Conservation (phyloP, 2,329 filamentous ascomycete species). For the Didymella pomorum region DNA sequence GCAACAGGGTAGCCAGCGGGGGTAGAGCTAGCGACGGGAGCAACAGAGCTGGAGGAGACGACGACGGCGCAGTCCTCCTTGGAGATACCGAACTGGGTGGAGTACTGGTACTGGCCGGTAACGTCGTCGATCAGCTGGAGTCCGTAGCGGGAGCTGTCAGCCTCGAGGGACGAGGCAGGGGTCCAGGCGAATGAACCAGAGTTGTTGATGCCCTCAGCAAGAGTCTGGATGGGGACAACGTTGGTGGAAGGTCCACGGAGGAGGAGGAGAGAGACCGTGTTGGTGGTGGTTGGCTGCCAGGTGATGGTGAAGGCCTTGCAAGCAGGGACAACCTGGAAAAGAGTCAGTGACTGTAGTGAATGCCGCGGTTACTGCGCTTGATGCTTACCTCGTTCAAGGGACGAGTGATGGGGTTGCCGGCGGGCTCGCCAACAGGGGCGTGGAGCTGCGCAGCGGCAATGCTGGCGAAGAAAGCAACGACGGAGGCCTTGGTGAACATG, state of each 20-base stretch:
- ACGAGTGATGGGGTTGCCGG: conserved; percentile 63
- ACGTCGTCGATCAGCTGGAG: conserved; percentile 68
- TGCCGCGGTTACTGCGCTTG: not conserved
- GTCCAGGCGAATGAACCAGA: conserved; percentile 65
- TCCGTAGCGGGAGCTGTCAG: conserved; percentile 63
- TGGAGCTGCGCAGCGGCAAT: conserved; percentile 54
- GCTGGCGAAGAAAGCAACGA: conserved; percentile 61
- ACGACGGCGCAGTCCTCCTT: conserved; percentile 47
- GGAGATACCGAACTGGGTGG: conserved; percentile 68
- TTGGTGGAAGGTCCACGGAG: conserved; percentile 66
- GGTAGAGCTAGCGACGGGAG: conserved; percentile 28
- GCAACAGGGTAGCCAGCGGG: conserved; percentile 16
- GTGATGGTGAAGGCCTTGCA: conserved; percentile 65
- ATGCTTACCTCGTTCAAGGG: conserved; percentile 58
- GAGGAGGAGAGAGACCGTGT: conserved; percentile 65
- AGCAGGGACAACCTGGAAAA: conserved; percentile 58
- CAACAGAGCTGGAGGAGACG: conserved; percentile 30
- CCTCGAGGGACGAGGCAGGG: conserved; percentile 57
- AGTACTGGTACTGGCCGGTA: conserved; percentile 66
- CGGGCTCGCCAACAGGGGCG: conserved; percentile 41
- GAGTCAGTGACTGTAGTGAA: conserved; percentile 1
- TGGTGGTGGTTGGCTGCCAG: conserved; percentile 61
- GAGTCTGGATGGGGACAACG: conserved; percentile 60
- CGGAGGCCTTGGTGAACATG: conserved; percentile 49
- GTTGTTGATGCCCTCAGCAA: conserved; percentile 62